These are phyloP conservation scores for Flaveria linearis DNA, from an alignment of 129 eudicot genomes.

Conservation along the genomic window DNA sequence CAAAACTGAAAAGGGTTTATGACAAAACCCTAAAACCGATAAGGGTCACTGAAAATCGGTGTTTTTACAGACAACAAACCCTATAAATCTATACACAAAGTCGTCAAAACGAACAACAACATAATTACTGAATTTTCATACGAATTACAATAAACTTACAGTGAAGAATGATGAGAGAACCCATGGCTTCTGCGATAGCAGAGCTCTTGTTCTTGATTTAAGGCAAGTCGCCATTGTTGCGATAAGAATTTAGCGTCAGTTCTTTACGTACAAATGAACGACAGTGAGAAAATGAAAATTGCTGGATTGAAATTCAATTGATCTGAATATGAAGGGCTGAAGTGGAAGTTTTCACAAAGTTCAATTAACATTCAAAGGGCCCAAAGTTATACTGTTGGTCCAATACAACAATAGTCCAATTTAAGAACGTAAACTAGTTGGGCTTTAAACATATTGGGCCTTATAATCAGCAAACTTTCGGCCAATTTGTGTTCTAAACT, in stretches of 20 bases:
- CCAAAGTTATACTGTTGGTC: neutral
- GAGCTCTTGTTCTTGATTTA: conserved; percentile 18
- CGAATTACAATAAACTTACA: neutral
- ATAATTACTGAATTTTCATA: neutral
- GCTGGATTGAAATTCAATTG: neutral
- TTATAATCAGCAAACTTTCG: neutral
- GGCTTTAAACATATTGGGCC: conserved; percentile 6
- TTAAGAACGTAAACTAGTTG: neutral
- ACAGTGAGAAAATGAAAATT: neutral
- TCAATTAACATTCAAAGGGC: neutral
- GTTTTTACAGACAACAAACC: neutral
- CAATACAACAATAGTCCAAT: neutral
- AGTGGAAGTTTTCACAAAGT: neutral
- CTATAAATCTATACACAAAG: conserved; percentile 10
- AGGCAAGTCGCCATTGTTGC: conserved; percentile 30
- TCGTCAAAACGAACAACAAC: neutral
- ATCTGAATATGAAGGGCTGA: conserved; percentile 10
- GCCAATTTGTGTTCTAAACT: no score
- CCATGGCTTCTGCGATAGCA: conserved; percentile 18
- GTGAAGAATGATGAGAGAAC: conserved; percentile 17
- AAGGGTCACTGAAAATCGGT: neutral
- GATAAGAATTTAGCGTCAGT: neutral
- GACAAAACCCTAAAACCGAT: neutral
- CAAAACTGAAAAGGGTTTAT: neutral
- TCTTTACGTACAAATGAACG: neutral